Conservation (phyloP, 768 basidiomycete species). For the Hericium rajendrae region DNA sequence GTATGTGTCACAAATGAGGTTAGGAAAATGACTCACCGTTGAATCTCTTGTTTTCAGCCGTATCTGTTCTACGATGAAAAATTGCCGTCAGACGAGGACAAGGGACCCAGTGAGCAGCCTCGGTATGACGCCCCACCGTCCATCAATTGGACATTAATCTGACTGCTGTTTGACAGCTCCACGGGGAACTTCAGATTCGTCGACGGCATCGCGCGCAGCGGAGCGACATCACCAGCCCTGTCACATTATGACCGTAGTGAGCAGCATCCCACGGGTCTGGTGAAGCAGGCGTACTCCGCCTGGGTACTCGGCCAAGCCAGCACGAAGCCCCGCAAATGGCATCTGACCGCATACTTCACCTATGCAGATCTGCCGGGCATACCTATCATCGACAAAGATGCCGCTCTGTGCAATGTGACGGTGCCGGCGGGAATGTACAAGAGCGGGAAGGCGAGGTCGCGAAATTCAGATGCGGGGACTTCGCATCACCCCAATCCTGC, state of each 20-base stretch:
- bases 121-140: slow-evolving; percentile 24
- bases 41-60: slow-evolving; percentile 29
- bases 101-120: slow-evolving; percentile 26
- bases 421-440: slow-evolving; percentile 32
- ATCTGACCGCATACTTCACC: slow-evolving; percentile 42
- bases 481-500: not conserved
- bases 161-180: slow-evolving; percentile 18
- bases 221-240: slow-evolving; percentile 40
- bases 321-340: slow-evolving; percentile 51
- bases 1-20: slow-evolving; percentile 1
- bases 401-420: slow-evolving; percentile 22
- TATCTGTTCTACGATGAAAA: slow-evolving; percentile 66
- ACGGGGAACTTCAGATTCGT: slow-evolving; percentile 35
- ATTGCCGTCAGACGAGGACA: slow-evolving; percentile 32
- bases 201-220: slow-evolving; percentile 41
- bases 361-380: slow-evolving; percentile 29
- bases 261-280: slow-evolving; percentile 44
- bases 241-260: slow-evolving; percentile 50
- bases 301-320: slow-evolving; percentile 40
- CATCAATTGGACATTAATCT: slow-evolving; percentile 17
- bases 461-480: slow-evolving; percentile 23
- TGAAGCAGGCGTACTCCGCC: slow-evolving; percentile 67
- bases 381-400: slow-evolving; percentile 30
- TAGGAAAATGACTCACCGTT: not conserved
- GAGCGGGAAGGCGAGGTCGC: slow-evolving; percentile 31